Evolutionary conservation across 2,329 filamentous ascomycete species (phyloP).

Genomic region (Pseudocercospora vitis): DNA sequence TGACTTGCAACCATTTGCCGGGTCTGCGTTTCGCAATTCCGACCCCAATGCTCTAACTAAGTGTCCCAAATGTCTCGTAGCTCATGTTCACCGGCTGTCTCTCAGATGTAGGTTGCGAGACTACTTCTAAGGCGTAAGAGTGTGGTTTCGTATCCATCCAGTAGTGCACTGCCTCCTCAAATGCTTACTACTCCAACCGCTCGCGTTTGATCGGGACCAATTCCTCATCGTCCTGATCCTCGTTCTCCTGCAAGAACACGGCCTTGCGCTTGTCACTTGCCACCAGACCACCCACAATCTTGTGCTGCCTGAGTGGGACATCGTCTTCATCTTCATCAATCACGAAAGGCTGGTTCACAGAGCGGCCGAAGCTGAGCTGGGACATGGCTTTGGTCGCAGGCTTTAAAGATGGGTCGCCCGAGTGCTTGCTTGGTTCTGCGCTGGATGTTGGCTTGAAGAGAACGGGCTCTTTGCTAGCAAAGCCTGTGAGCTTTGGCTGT

Average conservation of each 20-base stretch:
- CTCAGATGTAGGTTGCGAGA: too few species aligned
- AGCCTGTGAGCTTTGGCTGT: neutral
- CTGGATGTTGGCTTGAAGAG: neutral
- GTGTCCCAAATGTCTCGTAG: too few species aligned
- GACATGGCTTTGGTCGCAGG: neutral
- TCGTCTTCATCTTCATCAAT: conserved; percentile 10
- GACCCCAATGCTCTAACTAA: too few species aligned
- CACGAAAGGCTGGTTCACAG: neutral
- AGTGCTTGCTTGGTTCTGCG: neutral
- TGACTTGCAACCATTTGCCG: too few species aligned
- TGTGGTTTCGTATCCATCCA: too few species aligned
- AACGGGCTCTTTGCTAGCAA: neutral
- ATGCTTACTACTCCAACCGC: neutral
- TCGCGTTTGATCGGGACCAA: neutral
- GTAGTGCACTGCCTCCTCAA: neutral
- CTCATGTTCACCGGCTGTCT: too few species aligned
- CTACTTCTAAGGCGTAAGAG: too few species aligned
- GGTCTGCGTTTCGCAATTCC: too few species aligned
- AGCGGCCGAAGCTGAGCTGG: neutral
- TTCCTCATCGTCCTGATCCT: conserved; percentile 2
- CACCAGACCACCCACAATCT: neutral
- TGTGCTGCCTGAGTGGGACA: neutral
- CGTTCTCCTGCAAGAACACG: neutral
- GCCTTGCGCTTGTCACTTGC: neutral
- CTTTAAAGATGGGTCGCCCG: neutral